These are phyloP conservation scores for Fusarium pilosicola DNA, from an alignment of 2,329 filamentous ascomycete genomes.

Conservation along the genomic window DNA sequence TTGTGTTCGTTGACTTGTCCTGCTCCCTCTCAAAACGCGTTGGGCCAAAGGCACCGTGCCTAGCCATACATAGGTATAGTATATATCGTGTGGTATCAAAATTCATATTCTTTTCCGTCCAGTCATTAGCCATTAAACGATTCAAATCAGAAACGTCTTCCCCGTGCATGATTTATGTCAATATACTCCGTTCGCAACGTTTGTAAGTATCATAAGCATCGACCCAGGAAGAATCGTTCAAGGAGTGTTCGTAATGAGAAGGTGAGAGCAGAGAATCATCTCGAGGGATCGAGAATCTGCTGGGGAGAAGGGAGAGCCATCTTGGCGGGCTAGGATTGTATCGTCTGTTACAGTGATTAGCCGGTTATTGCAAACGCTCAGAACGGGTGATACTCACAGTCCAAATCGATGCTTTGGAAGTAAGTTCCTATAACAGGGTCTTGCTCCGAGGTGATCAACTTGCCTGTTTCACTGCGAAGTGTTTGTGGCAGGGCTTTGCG, in stretches of 20 bases:
- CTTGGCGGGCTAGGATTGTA: slow-evolving; percentile 55
- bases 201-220: neutral
- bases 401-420: slow-evolving; percentile 66
- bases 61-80: slow-evolving; percentile 30
- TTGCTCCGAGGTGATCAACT: slow-evolving; percentile 59
- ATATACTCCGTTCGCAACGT: neutral
- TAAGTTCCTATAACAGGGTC: slow-evolving; percentile 60
- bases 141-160: slow-evolving; percentile 7
- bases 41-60: slow-evolving; percentile 4
- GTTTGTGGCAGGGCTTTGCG: slow-evolving; percentile 68
- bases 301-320: slow-evolving; percentile 62
- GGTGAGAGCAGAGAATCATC: slow-evolving; percentile 60
- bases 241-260: slow-evolving; percentile 53
- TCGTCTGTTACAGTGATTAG: slow-evolving; percentile 42
- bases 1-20: slow-evolving; percentile 3
- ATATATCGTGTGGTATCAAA: slow-evolving; percentile 45
- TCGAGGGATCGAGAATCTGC: slow-evolving; percentile 62
- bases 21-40: neutral
- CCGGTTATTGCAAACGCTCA: neutral
- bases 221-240: neutral
- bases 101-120: slow-evolving; percentile 40
- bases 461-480: slow-evolving; percentile 56
- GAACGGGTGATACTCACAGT: slow-evolving; percentile 58
- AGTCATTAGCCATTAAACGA: slow-evolving; percentile 47
- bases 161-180: neutral